Base-by-base conservation (phyloP, 1,139 yeast species). In the Wickerhamomyces sp. region DNA sequence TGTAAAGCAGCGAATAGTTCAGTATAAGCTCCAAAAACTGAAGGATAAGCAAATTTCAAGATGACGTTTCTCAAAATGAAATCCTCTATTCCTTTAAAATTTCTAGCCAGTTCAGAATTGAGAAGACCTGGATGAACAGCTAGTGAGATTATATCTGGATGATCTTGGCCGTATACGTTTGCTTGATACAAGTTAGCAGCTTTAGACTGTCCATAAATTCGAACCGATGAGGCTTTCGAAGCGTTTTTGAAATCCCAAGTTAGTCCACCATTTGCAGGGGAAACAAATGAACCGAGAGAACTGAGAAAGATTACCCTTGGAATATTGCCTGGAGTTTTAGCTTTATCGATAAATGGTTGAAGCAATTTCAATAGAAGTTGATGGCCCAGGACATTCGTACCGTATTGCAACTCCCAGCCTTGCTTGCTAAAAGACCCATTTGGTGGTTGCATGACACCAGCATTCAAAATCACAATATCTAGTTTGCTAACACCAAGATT, bases 391-490 rank as follows among this genome's bases (percentile, higher is more conserved):
- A 59, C 72, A 48, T 77, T 76, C 17, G 72, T 65, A 8, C 77
- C 79, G 39, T 73, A 62, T 51, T 70, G 74, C 28, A 65, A 54
- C 39, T 74, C 78, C 43, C 59, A 60, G 1, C 75, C 77, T 49
- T 70, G 74, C 7, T 48, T 52, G 7, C 74, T 63, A 15, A 52
- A 47, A 1, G 65, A 47, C 10, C 64, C 64, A 14, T 52, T 51
- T 10, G 67, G 65, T 2, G 74, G 69, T 15, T 59, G 55, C 70
- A 70, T 72, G n/a, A 75, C 64, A 32, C 81, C 78, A 1, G 80
- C 80, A 56, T 75, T 74, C 48, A 73, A 72, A 35, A 74, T 64
- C n/a, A 72, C 63, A 12, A 70, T 60, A 45, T 72, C 73, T 24
- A 74, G 45, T 15, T 65, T 51, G 4, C 49, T 36, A 29, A 54